Conservation (phyloP, 176 grass and related monocot genomes). For the Coix lacrymajobi region DNA sequence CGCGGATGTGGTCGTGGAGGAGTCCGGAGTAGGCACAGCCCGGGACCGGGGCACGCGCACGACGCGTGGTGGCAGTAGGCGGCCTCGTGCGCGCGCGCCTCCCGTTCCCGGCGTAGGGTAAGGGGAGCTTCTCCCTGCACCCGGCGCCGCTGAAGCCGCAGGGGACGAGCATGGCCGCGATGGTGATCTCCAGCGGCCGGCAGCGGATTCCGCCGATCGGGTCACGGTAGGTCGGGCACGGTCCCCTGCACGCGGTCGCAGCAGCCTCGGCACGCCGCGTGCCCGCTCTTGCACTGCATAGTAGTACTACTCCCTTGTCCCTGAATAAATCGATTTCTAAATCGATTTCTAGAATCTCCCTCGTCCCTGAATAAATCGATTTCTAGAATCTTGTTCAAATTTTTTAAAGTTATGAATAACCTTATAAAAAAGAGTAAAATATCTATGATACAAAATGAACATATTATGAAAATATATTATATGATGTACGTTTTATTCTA, state of each 20-base stretch:
- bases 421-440: too few relatives aligned
- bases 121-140: not conserved
- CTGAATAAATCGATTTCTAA: too few relatives aligned
- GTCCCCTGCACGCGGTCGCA: not conserved
- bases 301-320: too few relatives aligned
- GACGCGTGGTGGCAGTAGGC: not conserved
- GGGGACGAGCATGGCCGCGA: not conserved
- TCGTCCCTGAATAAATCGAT: too few relatives aligned
- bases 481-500: too few relatives aligned
- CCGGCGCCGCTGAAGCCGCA: not conserved
- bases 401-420: too few relatives aligned
- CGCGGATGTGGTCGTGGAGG: not conserved
- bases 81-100: not conserved
- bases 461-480: too few relatives aligned
- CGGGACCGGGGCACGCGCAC: not conserved
- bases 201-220: not conserved
- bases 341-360: too few relatives aligned
- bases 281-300: constrained; percentile 13
- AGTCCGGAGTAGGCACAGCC: not conserved
- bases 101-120: not conserved
- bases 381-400: too few relatives aligned
- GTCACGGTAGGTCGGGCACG: not conserved
- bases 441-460: too few relatives aligned
- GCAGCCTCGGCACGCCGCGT: not conserved
- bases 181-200: not conserved